Evolutionary conservation across 106 monocot genomes (phyloP).

Genomic region (Vanilla planifolia): DNA sequence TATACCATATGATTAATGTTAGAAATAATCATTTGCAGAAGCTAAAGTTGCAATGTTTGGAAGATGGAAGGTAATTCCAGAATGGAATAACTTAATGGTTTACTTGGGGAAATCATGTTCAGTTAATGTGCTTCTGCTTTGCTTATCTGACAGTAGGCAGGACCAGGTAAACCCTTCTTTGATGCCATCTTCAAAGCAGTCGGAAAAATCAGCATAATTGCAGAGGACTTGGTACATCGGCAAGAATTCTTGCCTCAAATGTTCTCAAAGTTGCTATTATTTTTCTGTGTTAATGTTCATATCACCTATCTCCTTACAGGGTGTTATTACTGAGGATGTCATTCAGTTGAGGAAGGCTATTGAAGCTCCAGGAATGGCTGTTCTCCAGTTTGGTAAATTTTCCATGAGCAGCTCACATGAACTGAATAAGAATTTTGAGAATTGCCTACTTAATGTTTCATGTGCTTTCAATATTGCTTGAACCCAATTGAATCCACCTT

Average conservation of each 20-base stretch:
- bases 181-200: slow-evolving; percentile 84
- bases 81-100: background rate
- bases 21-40: slow-evolving; percentile 47
- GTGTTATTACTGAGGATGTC: slow-evolving; percentile 96
- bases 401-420: background rate
- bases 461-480: background rate
- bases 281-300: background rate
- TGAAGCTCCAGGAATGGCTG: slow-evolving; percentile 95
- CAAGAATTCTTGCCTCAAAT: background rate
- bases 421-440: background rate
- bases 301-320: slow-evolving; percentile 30
- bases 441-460: background rate
- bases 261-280: background rate
- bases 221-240: slow-evolving; percentile 79
- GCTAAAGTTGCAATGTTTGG: slow-evolving; percentile 72
- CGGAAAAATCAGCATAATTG: slow-evolving; percentile 75
- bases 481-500: background rate
- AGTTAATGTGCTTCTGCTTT: slow-evolving; percentile 5
- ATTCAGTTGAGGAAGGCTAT: slow-evolving; percentile 81
- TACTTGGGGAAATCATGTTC: background rate
- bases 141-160: slow-evolving; percentile 67
- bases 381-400: slow-evolving; percentile 94
- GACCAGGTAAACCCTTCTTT: slow-evolving; percentile 89
- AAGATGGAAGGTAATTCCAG: slow-evolving; percentile 71
- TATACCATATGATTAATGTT: slow-evolving; percentile 4